Evolutionary conservation across 805 yeast species (phyloP).

Genomic region (Suhomyces sp.): DNA sequence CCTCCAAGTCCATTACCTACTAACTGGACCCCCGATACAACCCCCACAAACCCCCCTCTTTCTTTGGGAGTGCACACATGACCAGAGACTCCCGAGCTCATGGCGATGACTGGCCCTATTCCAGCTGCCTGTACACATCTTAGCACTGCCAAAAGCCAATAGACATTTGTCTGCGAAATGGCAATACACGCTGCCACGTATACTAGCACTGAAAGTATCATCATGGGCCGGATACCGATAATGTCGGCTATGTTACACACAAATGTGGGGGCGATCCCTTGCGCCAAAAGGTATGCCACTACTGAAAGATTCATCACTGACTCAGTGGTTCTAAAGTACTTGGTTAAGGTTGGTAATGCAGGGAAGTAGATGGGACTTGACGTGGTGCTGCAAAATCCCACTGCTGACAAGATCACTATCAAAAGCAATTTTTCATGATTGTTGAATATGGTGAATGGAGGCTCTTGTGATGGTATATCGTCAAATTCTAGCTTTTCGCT

Average conservation of each 20-base stretch:
- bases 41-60: conserved; percentile 71
- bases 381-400: conserved; percentile 66
- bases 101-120: conserved; percentile 72
- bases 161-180: conserved; percentile 55
- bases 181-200: conserved; percentile 66
- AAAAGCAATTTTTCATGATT: conserved; percentile 39
- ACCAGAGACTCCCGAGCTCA: conserved; percentile 69
- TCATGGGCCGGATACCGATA: conserved; percentile 69
- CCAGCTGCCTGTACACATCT: conserved; percentile 79
- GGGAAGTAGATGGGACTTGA: conserved; percentile 83
- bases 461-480: neutral
- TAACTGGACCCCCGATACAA: conserved; percentile 60
- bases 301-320: conserved; percentile 70
- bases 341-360: conserved; percentile 58
- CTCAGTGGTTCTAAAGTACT: conserved; percentile 52
- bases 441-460: conserved; percentile 43
- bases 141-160: conserved; percentile 59
- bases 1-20: conserved; percentile 81
- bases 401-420: conserved; percentile 38
- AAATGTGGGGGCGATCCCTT: conserved; percentile 72
- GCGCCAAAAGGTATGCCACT: conserved; percentile 71
- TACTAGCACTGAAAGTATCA: conserved; percentile 50
- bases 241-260: conserved; percentile 68
- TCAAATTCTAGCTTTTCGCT: neutral
- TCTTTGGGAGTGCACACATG: conserved; percentile 65